Evolutionary conservation across 441 rosid species (phyloP).

Genomic region (Francoa sonchifolia): DNA sequence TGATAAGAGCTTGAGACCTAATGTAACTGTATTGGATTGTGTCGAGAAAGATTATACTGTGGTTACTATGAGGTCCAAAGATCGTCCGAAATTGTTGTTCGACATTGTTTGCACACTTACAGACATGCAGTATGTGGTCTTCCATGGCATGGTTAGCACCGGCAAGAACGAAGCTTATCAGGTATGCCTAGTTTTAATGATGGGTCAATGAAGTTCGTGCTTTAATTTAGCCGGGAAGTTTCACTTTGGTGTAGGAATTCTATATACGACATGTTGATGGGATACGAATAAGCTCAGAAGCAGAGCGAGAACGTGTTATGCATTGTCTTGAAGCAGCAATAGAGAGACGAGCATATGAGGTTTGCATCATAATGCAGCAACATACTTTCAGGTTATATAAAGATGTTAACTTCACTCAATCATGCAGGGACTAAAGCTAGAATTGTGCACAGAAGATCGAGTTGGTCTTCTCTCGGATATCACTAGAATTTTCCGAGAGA

Average conservation of each 20-base stretch:
- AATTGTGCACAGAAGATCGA: constrained; percentile 42
- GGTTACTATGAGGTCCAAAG: constrained; percentile 70
- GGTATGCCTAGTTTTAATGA: constrained; percentile 21
- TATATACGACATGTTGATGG: constrained; percentile 80
- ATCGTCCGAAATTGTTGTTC: constrained; percentile 82
- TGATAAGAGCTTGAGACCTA: constrained; percentile 50
- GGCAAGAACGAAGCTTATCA: constrained; percentile 67
- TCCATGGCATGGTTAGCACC: constrained; percentile 71
- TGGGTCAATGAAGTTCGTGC: background rate
- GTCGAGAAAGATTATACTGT: constrained; percentile 71
- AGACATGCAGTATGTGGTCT: constrained; percentile 89
- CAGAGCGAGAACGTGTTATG: constrained; percentile 72
- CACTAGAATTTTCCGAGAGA: constrained; percentile 80
- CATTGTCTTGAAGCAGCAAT: constrained; percentile 91
- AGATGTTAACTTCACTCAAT: too few species aligned
- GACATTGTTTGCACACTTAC: constrained; percentile 84
- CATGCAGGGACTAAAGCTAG: constrained; percentile 12
- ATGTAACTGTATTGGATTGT: constrained; percentile 69
- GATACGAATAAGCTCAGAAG: constrained; percentile 81
- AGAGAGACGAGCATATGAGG: constrained; percentile 93
- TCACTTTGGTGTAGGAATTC: constrained; percentile 39
- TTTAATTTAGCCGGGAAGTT: background rate
- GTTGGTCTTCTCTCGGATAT: constrained; percentile 78
- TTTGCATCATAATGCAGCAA: too few species aligned
- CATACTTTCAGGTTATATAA: too few species aligned